Conservation (phyloP, 352 stramenopile genomes). For the Pythium guiyangense region DNA sequence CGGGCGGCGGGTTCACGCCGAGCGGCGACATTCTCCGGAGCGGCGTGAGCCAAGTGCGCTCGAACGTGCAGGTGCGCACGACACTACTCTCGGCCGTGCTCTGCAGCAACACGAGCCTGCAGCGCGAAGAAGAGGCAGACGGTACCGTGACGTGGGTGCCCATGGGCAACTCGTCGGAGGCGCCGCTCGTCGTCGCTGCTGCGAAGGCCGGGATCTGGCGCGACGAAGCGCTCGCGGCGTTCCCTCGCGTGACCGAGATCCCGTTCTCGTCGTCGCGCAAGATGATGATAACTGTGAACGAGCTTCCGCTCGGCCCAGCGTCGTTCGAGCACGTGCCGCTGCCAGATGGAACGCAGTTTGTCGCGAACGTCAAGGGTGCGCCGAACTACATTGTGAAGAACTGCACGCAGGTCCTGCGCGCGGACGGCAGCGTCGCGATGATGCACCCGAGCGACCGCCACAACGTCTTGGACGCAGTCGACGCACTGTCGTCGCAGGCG, state of each 20-base stretch:
- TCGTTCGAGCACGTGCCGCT: slow-evolving; percentile 48
- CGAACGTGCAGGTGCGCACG: slow-evolving; percentile 23
- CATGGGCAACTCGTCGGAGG: slow-evolving; percentile 35
- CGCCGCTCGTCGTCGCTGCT: slow-evolving; percentile 63
- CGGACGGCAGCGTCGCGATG: slow-evolving; percentile 43
- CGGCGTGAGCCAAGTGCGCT: slow-evolving; percentile 14
- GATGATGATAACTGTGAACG: slow-evolving; percentile 89
- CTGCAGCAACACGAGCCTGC: slow-evolving; percentile 41
- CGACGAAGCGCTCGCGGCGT: too few relatives aligned
- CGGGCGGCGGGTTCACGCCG: slow-evolving; percentile 25
- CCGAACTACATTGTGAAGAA: too few relatives aligned
- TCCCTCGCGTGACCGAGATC: slow-evolving; percentile 49
- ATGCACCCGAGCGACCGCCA: slow-evolving; percentile 28
- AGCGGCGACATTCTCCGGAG: slow-evolving; percentile 18
- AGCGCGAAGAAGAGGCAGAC: slow-evolving; percentile 20
- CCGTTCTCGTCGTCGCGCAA: slow-evolving; percentile 95
- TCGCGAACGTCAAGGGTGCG: slow-evolving; percentile 61
- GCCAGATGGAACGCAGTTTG: slow-evolving; percentile 25
- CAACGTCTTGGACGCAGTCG: slow-evolving; percentile 52
- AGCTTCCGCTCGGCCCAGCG: slow-evolving; percentile 24
- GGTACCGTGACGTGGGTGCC: slow-evolving; percentile 20
- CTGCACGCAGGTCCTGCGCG: slow-evolving; percentile 43
- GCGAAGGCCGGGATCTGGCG: slow-evolving; percentile 66
- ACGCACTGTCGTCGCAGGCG: slow-evolving; percentile 66
- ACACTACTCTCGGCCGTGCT: slow-evolving; percentile 31